Base-by-base conservation (phyloP, 2,329 filamentous ascomycete genomes). In the Phialophora expanda region DNA sequence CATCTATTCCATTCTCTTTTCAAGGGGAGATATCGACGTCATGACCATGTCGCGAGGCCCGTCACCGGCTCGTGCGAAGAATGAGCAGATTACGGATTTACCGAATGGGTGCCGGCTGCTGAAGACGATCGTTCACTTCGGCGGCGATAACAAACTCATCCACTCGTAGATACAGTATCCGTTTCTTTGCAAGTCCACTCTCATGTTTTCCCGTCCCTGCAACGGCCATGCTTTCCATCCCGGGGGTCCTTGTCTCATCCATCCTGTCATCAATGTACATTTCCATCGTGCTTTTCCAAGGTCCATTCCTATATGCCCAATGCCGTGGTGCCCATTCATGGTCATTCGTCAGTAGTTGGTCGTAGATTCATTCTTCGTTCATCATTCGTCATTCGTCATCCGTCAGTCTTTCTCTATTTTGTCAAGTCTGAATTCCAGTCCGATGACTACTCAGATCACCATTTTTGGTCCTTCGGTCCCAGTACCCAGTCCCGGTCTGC, bases 191-290 rank as follows among this genome's bases (percentile, higher is more conserved):
- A 7, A 44, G 5, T n/a, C 17, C 38, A 44, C 20, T 17, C 14
- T n/a, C 38, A 44, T 20, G 3, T 3, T 8, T 48, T n/a, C 44
- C 44, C 20, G 9, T 48, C 44, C 44, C 44, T 48, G 44, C 4
- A 48, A n/a, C 6, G 44, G 44, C 11, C 4, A 34, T 34, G 32
- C 32, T 34, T 48, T 48, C 44, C 17, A 3, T 48, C 44, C 9
- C 32, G 32, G 3, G 44, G 6, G 4, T 7, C 20, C 44, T 1
- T 48, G 44, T 48, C 17, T 22, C 20, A 20, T 48, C 17, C 44
- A 48, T 20, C 17, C 44, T 48, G 44, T 48, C 44, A 22, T 48
- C 44, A 22, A n/a, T 20, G 44, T 48, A 48, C 44, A 48, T 34
- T 34, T 34, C 32, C 32, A 12, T 34, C 32, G 32, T 34, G 32